Percentiles rank a stretch among this genome's conserved stretches.
Evolutionary conservation across 495 filamentous ascomycete genomes (phyloP).

Genomic region (Aspergillus hancockii): DNA sequence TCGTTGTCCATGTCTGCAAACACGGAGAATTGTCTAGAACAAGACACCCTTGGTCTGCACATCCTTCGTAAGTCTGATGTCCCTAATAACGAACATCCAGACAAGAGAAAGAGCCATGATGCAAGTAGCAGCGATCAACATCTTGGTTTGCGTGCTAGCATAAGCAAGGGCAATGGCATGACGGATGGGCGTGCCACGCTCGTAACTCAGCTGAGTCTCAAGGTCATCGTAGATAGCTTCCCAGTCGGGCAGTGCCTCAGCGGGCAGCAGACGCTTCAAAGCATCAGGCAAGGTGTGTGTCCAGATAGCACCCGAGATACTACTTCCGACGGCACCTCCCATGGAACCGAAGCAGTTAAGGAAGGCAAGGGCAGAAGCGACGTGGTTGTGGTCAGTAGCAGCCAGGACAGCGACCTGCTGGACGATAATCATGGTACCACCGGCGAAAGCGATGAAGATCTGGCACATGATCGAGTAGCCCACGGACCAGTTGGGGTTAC

Average conservation of each 20-base stretch:
- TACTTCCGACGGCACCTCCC: conserved; percentile 65
- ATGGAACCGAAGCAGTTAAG: conserved; percentile 61
- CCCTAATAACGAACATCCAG: conserved; percentile 50
- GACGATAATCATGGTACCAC: conserved; percentile 59
- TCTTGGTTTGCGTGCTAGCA: conserved; percentile 52
- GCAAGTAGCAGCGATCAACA: conserved; percentile 51
- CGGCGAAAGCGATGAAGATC: conserved; percentile 68
- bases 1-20: background rate
- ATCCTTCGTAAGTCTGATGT: conserved; percentile 57
- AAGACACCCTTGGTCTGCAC: conserved; percentile 39
- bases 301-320: conserved; percentile 71
- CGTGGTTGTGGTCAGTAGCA: conserved; percentile 60
- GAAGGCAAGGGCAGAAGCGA: conserved; percentile 67
- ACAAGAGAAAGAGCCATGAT: conserved; percentile 51
- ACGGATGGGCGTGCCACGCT: conserved; percentile 48
- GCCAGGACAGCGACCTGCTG: conserved; percentile 72
- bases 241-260: conserved; percentile 34
- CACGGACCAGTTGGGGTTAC: conserved; percentile 55
- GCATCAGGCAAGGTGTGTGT: conserved; percentile 57
- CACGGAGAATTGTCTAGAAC: conserved; percentile 16
- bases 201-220: conserved; percentile 52
- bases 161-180: conserved; percentile 59
- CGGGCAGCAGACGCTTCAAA: conserved; percentile 59
- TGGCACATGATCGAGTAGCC: conserved; percentile 73
- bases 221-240: conserved; percentile 55